A percentile compares a stretch with the other conserved stretches of the same genome.
Conservation (phyloP, 129 eudicot species). For the Scalesia atractyloides region DNA sequence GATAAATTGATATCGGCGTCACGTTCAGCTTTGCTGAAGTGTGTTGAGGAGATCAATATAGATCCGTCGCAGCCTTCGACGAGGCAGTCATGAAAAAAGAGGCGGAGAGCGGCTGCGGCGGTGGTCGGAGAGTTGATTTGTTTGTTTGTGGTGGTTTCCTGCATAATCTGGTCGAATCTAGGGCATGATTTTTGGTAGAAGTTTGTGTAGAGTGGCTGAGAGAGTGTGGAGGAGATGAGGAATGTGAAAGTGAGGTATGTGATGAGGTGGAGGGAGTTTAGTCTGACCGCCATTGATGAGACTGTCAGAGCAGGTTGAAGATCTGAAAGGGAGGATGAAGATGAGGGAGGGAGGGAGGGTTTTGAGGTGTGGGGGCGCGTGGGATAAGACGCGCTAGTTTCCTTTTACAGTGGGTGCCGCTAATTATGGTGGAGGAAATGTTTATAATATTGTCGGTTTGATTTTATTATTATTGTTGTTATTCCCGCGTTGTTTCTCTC, state of each 20-base stretch:
- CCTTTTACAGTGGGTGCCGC: neutral
- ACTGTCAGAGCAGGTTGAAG: slow-evolving; percentile 8
- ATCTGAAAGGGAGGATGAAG: neutral
- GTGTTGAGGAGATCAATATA: slow-evolving; percentile 70
- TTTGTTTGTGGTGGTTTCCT: slow-evolving; percentile 71
- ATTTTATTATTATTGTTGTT: too few relatives aligned
- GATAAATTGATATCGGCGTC: slow-evolving; percentile 95
- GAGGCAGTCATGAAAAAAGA: slow-evolving; percentile 41
- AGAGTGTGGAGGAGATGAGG: slow-evolving; percentile 24
- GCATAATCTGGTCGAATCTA: slow-evolving; percentile 64
- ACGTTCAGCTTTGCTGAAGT: slow-evolving; percentile 74
- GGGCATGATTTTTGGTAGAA: slow-evolving; percentile 71
- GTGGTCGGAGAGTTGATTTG: slow-evolving; percentile 89
- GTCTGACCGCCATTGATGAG: slow-evolving; percentile 33
- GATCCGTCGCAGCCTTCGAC: slow-evolving; percentile 84
- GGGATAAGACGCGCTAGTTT: slow-evolving; percentile 23
- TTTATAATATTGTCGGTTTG: neutral
- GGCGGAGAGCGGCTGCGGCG: slow-evolving; percentile 79
- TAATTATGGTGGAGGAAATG: slow-evolving; percentile 27
- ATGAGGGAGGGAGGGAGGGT: neutral
- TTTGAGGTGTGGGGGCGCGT: slow-evolving; percentile 30
- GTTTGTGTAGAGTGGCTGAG: slow-evolving; percentile 42
- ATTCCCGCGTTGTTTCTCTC: neutral
- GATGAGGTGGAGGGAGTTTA: neutral
- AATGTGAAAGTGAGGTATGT: slow-evolving; percentile 21